Conservation (phyloP, 2,329 filamentous ascomycete species). For the Beauveria varroae region DNA sequence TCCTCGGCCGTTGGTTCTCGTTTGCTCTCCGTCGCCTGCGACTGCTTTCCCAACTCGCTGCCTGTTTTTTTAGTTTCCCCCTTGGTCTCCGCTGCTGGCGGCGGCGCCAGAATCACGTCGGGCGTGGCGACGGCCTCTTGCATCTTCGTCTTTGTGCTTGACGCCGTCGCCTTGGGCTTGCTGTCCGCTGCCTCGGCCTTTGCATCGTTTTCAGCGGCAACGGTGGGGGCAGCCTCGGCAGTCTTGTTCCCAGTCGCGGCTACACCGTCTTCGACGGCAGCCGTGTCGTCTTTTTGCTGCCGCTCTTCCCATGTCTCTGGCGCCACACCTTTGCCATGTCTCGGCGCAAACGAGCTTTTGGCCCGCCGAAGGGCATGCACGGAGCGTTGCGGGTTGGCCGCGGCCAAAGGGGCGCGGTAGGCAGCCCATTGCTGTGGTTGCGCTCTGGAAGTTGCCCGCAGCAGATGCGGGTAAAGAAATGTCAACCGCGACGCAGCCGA, state of each 20-base stretch:
- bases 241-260: background rate
- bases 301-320: slow-evolving; percentile 30
- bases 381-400: background rate
- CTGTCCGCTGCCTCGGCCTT: background rate
- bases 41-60: background rate
- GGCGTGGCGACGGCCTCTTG: background rate
- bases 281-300: background rate
- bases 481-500: slow-evolving; percentile 50
- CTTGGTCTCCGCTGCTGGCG: background rate
- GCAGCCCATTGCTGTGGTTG: slow-evolving; percentile 21
- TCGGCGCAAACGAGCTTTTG: slow-evolving; percentile 41
- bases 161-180: background rate
- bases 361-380: slow-evolving; percentile 17
- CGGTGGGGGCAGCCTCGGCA: background rate
- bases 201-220: slow-evolving; percentile 8
- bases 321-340: slow-evolving; percentile 56
- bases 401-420: background rate
- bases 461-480: slow-evolving; percentile 62
- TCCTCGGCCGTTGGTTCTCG: slow-evolving; percentile 13
- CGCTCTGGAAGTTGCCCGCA: slow-evolving; percentile 38
- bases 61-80: background rate
- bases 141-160: background rate
- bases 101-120: background rate
- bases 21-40: slow-evolving; percentile 5
- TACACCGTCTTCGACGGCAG: background rate